phyloP scores from a whole-genome alignment of 495 filamentous ascomycete species.

The Aspergillus kassunensis region DNA sequence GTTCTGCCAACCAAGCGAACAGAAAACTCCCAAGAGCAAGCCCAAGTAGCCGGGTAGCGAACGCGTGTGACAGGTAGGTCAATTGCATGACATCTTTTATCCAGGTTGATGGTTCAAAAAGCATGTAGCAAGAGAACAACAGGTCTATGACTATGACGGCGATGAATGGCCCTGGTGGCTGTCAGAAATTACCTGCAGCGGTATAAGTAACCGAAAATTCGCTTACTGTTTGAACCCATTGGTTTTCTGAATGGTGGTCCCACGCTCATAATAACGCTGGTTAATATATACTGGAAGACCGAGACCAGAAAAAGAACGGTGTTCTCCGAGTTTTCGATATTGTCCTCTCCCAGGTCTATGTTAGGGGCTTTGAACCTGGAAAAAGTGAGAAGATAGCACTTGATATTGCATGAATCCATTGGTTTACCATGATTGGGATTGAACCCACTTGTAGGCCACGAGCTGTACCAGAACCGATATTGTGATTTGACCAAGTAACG shows the following conservation, averaged over 20 bases:
- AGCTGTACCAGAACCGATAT: conserved; percentile 77
- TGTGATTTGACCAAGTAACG: conserved; percentile 83
- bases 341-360: conserved; percentile 68
- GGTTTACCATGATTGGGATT: conserved; percentile 69
- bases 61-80: conserved; percentile 65
- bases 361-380: conserved; percentile 74
- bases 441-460: conserved; percentile 66
- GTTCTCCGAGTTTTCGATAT: conserved; percentile 88
- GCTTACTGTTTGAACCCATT: conserved; percentile 74
- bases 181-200: conserved; percentile 14
- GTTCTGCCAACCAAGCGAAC: conserved; percentile 66
- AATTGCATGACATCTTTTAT: conserved; percentile 77
- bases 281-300: conserved; percentile 90
- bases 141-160: conserved; percentile 66
- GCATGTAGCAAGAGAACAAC: conserved; percentile 67
- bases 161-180: conserved; percentile 67
- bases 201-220: background rate
- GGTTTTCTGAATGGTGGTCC: conserved; percentile 83
- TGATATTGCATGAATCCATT: background rate
- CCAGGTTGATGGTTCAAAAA: conserved; percentile 65
- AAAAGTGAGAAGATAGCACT: conserved; percentile 6
- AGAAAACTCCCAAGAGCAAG: conserved; percentile 65
- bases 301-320: conserved; percentile 84
- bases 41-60: conserved; percentile 65
- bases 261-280: conserved; percentile 82